Evolutionary conservation across 306 rosid species (phyloP).

Genomic region (Inga leiocalycina): DNA sequence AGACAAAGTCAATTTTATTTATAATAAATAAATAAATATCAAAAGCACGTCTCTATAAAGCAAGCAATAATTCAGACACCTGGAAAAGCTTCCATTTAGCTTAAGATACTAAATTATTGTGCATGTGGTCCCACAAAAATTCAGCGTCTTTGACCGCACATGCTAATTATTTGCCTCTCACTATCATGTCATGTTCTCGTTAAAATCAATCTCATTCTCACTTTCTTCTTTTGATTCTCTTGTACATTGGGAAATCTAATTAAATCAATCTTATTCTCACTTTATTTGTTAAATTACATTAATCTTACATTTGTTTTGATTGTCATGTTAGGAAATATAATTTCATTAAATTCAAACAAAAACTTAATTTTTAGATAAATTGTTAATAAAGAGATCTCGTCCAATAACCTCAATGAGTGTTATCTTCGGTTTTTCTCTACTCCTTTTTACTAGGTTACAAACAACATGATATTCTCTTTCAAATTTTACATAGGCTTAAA

Average conservation of each 20-base stretch:
- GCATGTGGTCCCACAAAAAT: not conserved
- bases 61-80: not conserved
- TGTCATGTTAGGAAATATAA: not conserved
- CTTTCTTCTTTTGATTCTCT: not conserved
- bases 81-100: not conserved
- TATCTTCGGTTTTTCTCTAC: accelerated
- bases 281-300: not conserved
- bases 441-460: too few species aligned
- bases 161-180: not conserved
- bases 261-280: not conserved
- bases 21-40: not conserved
- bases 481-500: too few species aligned
- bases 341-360: too few species aligned
- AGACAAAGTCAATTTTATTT: not conserved
- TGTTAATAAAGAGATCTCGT: too few species aligned
- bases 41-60: not conserved
- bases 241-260: not conserved
- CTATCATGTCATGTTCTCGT: not conserved
- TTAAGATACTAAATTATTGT: not conserved
- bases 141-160: not conserved
- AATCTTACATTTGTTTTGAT: not conserved
- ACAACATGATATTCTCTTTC: too few species aligned
- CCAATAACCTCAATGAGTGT: too few species aligned
- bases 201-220: not conserved
- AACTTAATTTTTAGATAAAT: too few species aligned